Evolutionary conservation across 257 asterid genomes (phyloP).

Genomic region (Solanum sejunctum): DNA sequence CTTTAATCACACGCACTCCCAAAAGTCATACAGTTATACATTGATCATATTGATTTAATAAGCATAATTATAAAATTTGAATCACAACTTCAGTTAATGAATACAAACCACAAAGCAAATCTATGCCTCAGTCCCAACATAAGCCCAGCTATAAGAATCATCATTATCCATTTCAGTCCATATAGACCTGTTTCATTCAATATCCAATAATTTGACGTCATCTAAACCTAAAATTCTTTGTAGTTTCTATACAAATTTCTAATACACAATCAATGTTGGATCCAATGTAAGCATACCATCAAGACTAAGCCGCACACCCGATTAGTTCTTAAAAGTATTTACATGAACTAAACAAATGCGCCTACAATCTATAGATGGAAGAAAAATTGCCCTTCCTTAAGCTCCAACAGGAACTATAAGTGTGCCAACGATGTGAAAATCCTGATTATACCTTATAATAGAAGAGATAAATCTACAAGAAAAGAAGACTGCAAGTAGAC

Average conservation of each 20-base stretch:
- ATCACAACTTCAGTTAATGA: neutral
- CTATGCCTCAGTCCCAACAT: neutral
- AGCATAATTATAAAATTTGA: neutral
- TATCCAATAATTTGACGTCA: neutral
- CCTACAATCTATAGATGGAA: neutral
- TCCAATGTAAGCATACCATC: neutral
- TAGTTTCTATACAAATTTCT: neutral
- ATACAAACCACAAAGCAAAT: neutral
- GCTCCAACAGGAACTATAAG: neutral
- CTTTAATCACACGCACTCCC: neutral
- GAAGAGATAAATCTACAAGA: neutral
- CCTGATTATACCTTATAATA: neutral
- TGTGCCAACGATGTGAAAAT: neutral
- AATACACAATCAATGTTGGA: neutral
- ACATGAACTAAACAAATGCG: neutral
- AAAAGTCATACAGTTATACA: neutral
- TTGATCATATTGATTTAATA: neutral
- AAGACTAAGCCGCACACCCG: neutral
- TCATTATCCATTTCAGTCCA: neutral
- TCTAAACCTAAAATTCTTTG: neutral
- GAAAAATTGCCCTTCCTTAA: neutral
- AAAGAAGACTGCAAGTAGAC: neutral
- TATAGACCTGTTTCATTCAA: neutral
- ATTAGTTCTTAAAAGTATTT: neutral
- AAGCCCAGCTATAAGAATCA: neutral